A percentile compares a stretch with the other conserved stretches of the same genome.
These are phyloP conservation scores for Pascua guehoae DNA, from an alignment of 1,284 basidiomycete genomes.

Conservation along the genomic window DNA sequence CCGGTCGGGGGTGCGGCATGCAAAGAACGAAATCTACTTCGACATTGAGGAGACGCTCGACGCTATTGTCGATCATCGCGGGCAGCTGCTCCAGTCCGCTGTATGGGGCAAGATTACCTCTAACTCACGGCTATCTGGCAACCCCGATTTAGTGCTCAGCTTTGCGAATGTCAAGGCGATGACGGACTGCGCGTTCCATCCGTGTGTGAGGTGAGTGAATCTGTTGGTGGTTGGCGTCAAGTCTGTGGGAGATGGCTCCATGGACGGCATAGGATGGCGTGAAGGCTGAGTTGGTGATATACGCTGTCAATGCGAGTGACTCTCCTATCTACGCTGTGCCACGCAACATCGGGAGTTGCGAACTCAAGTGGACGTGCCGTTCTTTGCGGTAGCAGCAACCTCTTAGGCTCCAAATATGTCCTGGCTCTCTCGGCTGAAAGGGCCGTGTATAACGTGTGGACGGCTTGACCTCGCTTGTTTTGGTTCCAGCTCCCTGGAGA, in stretches of 20 bases:
- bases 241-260: too few species aligned
- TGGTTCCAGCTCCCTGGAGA: too few species aligned
- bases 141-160: slow-evolving; percentile 77
- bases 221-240: too few species aligned
- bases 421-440: too few species aligned
- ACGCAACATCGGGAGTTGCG: too few species aligned
- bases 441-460: too few species aligned
- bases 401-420: too few species aligned
- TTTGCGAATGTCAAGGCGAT: slow-evolving; percentile 75
- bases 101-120: slow-evolving; percentile 78
- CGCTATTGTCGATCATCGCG: slow-evolving; percentile 79
- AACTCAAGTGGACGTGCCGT: too few species aligned
- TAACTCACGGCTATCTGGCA: slow-evolving; percentile 76
- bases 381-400: too few species aligned
- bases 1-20: slow-evolving; percentile 75
- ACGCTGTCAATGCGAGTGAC: background rate
- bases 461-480: background rate
- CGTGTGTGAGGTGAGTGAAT: slow-evolving; percentile 73
- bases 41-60: slow-evolving; percentile 82
- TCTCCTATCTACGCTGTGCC: too few species aligned
- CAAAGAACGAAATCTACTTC: slow-evolving; percentile 90
- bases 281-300: too few species aligned
- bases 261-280: too few species aligned
- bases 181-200: slow-evolving; percentile 79
- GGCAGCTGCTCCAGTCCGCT: slow-evolving; percentile 65